These are phyloP conservation scores for Ceratopteris richardii DNA, from an alignment of 75 land plant genomes.

Conservation along the genomic window DNA sequence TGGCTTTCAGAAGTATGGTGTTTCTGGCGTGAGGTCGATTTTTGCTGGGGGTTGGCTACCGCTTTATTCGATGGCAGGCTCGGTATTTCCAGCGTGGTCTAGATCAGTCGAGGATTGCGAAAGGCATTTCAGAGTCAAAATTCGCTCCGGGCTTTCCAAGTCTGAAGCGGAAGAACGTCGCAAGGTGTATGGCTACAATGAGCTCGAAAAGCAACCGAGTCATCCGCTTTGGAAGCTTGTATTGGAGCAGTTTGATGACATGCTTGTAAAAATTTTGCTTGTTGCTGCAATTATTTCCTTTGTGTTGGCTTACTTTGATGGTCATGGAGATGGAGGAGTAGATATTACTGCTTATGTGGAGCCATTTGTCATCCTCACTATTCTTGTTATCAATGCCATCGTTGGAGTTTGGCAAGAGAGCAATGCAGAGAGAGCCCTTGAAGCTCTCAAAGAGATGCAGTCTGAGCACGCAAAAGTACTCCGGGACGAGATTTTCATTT, in stretches of 20 bases:
- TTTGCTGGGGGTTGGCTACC: too few species aligned
- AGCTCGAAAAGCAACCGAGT: constrained; percentile 54
- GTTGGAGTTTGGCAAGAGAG: constrained; percentile 92
- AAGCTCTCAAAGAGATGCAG: constrained; percentile 82
- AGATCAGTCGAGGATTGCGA: constrained; percentile 58
- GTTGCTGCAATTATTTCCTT: constrained; percentile 66
- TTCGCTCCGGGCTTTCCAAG: constrained; percentile 39
- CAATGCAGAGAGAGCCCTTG: constrained; percentile 82
- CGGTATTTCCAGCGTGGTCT: constrained; percentile 57
- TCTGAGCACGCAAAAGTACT: constrained; percentile 58
- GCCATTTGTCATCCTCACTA: constrained; percentile 67
- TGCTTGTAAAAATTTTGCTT: too few species aligned
- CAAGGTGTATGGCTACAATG: constrained; percentile 59
- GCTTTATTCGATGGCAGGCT: too few species aligned
- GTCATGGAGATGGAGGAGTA: constrained; percentile 6
- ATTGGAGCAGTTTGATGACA: too few species aligned
- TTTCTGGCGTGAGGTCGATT: too few species aligned
- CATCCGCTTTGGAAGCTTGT: too few species aligned
- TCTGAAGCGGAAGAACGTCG: constrained; percentile 41
- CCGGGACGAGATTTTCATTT: constrained; percentile 46
- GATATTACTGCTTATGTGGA: constrained; percentile 74
- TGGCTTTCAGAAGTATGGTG: too few species aligned
- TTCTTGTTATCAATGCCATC: constrained; percentile 64
- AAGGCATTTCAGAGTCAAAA: constrained; percentile 40
- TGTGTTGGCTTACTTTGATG: constrained; percentile 43